Evolutionary conservation across 2,329 filamentous ascomycete species (phyloP).

Genomic region (Incumbomyces delicatus): DNA sequence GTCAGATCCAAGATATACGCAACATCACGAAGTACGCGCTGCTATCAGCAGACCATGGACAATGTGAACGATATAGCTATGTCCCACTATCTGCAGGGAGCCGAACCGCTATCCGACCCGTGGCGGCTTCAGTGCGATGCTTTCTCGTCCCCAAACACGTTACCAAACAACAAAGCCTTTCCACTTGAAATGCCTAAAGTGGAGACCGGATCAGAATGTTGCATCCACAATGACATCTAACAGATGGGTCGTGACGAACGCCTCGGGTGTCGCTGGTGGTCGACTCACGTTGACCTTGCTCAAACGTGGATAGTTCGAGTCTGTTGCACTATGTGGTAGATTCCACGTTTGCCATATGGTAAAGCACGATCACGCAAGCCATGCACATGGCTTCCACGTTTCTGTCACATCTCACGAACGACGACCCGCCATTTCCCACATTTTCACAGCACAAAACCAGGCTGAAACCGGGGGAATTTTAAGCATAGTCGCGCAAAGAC

Average conservation of each 20-base stretch:
- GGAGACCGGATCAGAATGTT: no score
- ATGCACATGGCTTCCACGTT: slow-evolving; percentile 1
- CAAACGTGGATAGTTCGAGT: no score
- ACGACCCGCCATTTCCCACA: background rate
- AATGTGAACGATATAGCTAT: no score
- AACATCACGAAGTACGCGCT: no score
- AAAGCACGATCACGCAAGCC: background rate
- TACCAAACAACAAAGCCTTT: no score
- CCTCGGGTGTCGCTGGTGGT: no score
- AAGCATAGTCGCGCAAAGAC: background rate
- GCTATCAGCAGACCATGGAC: no score
- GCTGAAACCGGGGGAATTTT: background rate
- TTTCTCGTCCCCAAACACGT: background rate
- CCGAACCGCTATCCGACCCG: slow-evolving; percentile 2
- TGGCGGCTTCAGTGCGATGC: background rate
- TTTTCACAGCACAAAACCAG: background rate
- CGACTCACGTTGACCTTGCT: no score
- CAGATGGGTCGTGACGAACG: no score
- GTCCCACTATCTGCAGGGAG: slow-evolving; percentile 5
- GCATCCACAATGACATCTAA: no score
- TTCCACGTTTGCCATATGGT: slow-evolving; percentile 8
- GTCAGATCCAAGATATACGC: no score
- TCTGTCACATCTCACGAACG: background rate
- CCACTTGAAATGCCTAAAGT: no score
- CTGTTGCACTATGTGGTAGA: slow-evolving; percentile 4